Conservation (phyloP, 2,329 filamentous ascomycete species). For the Botryotinia calthae region DNA sequence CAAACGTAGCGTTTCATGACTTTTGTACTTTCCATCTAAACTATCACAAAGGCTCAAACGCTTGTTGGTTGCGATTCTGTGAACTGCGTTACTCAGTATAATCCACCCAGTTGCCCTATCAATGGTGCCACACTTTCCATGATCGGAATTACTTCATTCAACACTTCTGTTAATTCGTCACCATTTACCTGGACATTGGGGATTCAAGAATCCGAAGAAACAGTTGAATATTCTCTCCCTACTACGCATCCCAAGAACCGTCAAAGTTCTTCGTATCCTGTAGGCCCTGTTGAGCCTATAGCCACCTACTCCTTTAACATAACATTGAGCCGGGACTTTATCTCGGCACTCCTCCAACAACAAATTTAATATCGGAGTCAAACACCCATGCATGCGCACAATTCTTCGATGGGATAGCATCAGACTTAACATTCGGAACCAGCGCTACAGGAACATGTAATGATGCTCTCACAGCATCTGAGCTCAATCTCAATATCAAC, state of each 20-base stretch:
- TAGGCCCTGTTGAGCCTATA: neutral
- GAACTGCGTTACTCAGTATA: neutral
- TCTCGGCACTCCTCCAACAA: neutral
- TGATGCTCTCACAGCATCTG: neutral
- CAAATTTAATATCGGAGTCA: neutral
- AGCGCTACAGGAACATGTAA: neutral
- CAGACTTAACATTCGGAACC: neutral
- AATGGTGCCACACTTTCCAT: neutral
- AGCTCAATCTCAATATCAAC: neutral
- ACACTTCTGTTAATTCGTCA: neutral
- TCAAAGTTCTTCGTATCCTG: neutral
- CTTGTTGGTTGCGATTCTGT: neutral
- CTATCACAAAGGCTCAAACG: neutral
- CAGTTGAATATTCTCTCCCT: neutral
- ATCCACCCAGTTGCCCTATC: neutral
- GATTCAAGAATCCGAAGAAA: neutral
- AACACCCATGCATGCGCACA: neutral
- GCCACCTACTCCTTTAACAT: neutral
- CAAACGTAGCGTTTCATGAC: neutral
- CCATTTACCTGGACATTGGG: neutral
- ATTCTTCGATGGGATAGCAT: neutral
- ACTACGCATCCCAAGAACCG: neutral
- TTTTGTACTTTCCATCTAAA: neutral
- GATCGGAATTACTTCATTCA: slow-evolving; percentile 1
- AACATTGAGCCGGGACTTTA: neutral